Evolutionary conservation across 495 filamentous ascomycete species (phyloP), one percentile per base, ranked within the genome.

Genomic region (Lasiosphaeria hispida): DNA sequence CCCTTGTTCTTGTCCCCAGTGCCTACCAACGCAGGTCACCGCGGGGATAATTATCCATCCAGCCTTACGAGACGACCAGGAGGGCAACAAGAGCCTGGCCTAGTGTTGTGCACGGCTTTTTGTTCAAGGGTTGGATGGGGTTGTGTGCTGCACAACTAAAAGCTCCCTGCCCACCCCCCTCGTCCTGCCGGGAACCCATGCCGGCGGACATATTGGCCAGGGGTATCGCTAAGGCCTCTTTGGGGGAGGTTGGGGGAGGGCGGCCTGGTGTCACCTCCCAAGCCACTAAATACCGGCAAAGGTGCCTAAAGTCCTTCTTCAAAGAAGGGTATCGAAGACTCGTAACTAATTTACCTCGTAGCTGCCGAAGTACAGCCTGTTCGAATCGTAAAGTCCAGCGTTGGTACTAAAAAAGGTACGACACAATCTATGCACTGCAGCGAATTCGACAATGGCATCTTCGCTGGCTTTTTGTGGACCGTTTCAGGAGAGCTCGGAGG

Each of bases 41-140:
- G 18, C 50, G 55, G 36, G 38, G 42, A 47, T 33, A 42, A 34
- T 10, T 10, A 53, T 48, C 51, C 23, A 33, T 42, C 58, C 58
- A 66, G 64, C 64, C 64, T 60, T 60, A 66, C 48, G 64, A 60
- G 38, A 18, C 48, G 59, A 48, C 49, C 53, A 58, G 56, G 59
- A 42, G 35, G 33, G 55, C 45, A 36, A 42, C 10, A 35, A 19
- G 33, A 35, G 47, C 17, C 35, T 37, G 40, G 41, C 35, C 33
- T 23, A 30, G 48, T 44, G 14, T 41, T 49, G 55, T 62, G 48
- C 54, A 57, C 48, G 54, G 59, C 42, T 45, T 48, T 47, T 56
- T 55, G 41, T 51, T 48, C 51, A 59, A 53, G 56, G 53, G 53
- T 55, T 41, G 34, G 52, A 10, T 40, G 45, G 51, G 15, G 36